Conservation (phyloP, 2,329 filamentous ascomycete species). For the Phaeosphaeria sp. region DNA sequence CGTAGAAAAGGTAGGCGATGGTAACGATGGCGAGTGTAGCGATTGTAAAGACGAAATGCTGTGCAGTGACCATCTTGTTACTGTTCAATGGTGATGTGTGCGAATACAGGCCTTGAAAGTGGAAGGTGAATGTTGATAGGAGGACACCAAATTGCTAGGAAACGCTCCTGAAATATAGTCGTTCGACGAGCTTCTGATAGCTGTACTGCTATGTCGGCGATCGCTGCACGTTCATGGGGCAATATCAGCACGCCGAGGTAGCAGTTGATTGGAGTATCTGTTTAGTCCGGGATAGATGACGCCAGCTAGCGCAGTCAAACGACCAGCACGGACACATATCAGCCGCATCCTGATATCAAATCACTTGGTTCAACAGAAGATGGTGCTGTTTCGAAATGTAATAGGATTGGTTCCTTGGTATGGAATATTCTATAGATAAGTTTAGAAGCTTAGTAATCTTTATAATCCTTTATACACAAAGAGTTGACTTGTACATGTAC, state of each 20-base stretch:
- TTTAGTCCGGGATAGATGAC: background rate
- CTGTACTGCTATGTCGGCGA: background rate
- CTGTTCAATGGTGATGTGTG: background rate
- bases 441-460: background rate
- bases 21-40: background rate
- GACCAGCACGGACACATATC: background rate
- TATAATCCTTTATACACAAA: background rate
- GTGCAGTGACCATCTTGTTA: background rate
- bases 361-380: background rate
- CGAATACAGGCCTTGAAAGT: background rate
- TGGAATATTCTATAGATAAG: background rate
- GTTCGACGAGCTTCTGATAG: background rate
- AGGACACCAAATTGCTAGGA: background rate
- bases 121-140: background rate
- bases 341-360: background rate
- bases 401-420: no score
- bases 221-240: no score
- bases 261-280: no score
- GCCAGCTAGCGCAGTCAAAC: background rate
- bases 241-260: no score
- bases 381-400: background rate
- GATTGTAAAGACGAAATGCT: background rate
- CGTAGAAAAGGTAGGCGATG: slow-evolving; percentile 16
- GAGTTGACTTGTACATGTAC: no score
- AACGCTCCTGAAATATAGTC: background rate